Base-by-base conservation (phyloP, 306 rosid genomes). In the Citrullus colocynthis region DNA sequence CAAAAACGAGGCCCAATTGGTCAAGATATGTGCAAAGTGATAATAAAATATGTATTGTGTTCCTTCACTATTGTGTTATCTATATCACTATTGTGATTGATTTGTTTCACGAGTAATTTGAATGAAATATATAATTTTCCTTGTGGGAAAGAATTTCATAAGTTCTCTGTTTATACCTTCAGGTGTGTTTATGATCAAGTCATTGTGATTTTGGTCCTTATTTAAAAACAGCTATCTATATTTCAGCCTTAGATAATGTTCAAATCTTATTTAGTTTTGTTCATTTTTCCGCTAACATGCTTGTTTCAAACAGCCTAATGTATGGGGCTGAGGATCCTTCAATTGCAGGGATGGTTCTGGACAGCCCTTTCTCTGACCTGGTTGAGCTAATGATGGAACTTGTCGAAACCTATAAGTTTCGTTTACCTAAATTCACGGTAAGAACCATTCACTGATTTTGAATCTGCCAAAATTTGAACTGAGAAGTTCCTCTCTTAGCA, bases 281-380 rank as follows among this genome's bases (percentile, higher is more conserved):
- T 83, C 76, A 82, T 57, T 82, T 82, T 78, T 64, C 80, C 82
- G 65, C 67, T 91, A 74, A 79, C 85, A 67, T 84, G 8, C 41
- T 76, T 49, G 57, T 83, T 82, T 14, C 76, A 78, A 81, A 85
- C 93, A 95, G 98, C 91, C 96, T 95, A 78, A 85, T 92, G 93
- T 95, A 92, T 87, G 97, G 96, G 76, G 90, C 97, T 48, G 99
- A 91, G 86, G 97, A 95, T 86, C 99, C 98, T 88, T 95, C 99
- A 63, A 92, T 95, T 76, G 97, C 97, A 51, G 97, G 97, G 85
- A 90, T 95, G 91, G 99, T 92, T 82, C 89, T 95, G 77, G 99
- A 95, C 82, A 95, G 97, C 67, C 99, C 99, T 74, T 92, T 95
- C 82, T 88, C 99, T 72, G 96, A 90, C 83, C 88, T 95, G 90